A percentile compares a stretch with the other conserved stretches of the same genome.
Conservation (phyloP, 2,329 filamentous ascomycete genomes). For the Calonectria multiphialidica region DNA sequence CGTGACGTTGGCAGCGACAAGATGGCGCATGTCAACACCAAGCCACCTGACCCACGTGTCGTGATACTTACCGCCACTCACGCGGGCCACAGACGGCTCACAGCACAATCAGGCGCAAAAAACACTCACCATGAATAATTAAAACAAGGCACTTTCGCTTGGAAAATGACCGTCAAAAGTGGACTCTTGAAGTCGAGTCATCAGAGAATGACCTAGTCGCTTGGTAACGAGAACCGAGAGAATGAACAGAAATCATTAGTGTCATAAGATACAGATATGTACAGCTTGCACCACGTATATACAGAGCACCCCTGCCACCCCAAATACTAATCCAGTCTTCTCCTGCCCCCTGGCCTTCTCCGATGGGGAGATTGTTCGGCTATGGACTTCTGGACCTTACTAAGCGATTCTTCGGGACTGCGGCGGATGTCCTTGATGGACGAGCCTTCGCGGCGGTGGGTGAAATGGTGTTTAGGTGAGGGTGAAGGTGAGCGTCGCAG, state of each 20-base stretch:
- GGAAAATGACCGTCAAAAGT: conserved; percentile 37
- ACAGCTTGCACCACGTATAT: conserved; percentile 54
- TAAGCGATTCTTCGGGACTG: conserved; percentile 59
- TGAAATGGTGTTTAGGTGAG: conserved; percentile 50
- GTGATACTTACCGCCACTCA: conserved; percentile 36
- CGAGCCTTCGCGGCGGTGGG: conserved; percentile 42
- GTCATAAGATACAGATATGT: conserved; percentile 54
- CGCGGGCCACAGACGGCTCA: conserved; percentile 36
- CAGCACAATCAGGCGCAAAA: conserved; percentile 41
- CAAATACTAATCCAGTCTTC: conserved; percentile 54
- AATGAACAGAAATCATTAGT: conserved; percentile 44
- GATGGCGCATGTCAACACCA: conserved; percentile 40
- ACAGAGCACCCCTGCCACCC: conserved; percentile 49
- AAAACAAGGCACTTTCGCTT: conserved; percentile 37
- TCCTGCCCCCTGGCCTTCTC: conserved; percentile 56
- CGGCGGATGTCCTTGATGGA: conserved; percentile 51
- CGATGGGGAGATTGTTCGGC: conserved; percentile 51
- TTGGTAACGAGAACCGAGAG: conserved; percentile 18
- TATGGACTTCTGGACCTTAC: conserved; percentile 62
- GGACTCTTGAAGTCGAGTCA: conserved; percentile 17
- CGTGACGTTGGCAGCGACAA: conserved; percentile 33
- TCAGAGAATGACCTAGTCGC: conserved; percentile 33
- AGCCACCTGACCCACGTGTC: conserved; percentile 42
- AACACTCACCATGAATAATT: conserved; percentile 37
- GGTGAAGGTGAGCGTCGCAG: conserved; percentile 49